phyloP scores from a whole-genome alignment of 2,329 filamentous ascomycete species.

The Aspergillus ochraceoroseus region DNA sequence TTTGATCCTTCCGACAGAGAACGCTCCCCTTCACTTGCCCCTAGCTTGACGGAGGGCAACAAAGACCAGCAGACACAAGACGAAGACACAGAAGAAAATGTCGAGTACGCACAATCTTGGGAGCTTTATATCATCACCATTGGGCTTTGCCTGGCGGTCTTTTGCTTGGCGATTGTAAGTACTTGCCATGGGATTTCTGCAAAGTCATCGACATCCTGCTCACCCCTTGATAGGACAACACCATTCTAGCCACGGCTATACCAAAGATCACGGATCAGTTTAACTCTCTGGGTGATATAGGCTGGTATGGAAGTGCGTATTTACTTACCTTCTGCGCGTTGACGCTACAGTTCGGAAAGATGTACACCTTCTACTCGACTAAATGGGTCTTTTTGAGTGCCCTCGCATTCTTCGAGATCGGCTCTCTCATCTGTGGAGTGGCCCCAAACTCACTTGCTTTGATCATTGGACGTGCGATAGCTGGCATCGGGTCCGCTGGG shows the following conservation, averaged over 20 bases:
- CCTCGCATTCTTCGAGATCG: slow-evolving; percentile 3
- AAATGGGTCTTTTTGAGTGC: slow-evolving; percentile 1
- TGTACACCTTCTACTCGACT: slow-evolving; percentile 5
- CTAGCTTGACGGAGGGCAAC: background rate
- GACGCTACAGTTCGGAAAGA: slow-evolving; percentile 1
- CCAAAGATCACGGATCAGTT: slow-evolving; percentile 2
- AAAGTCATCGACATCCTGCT: slow-evolving; percentile 27
- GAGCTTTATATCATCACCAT: slow-evolving; percentile 4
- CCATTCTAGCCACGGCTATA: slow-evolving; percentile 3
- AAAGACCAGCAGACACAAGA: background rate
- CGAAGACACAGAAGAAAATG: background rate
- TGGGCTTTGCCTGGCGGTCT: slow-evolving; percentile 6
- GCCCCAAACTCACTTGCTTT: slow-evolving; percentile 1
- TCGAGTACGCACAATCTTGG: slow-evolving; percentile 3
- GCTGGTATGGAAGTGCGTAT: slow-evolving; percentile 5
- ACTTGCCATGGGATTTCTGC: slow-evolving; percentile 34
- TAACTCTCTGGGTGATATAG: slow-evolving; percentile 2
- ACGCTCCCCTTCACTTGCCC: background rate
- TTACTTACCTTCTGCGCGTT: slow-evolving; percentile 1
- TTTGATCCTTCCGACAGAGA: background rate
- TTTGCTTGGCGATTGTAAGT: slow-evolving; percentile 34
- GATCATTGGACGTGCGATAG: slow-evolving; percentile 5
- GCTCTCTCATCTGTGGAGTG: slow-evolving; percentile 5
- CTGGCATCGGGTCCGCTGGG: slow-evolving; percentile 2
- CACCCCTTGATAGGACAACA: slow-evolving; percentile 2